Percentiles rank a stretch among this genome's conserved stretches.
phyloP scores from a whole-genome alignment of 2,329 filamentous ascomycete species.

The Coniosporium tulheliwenetii region DNA sequence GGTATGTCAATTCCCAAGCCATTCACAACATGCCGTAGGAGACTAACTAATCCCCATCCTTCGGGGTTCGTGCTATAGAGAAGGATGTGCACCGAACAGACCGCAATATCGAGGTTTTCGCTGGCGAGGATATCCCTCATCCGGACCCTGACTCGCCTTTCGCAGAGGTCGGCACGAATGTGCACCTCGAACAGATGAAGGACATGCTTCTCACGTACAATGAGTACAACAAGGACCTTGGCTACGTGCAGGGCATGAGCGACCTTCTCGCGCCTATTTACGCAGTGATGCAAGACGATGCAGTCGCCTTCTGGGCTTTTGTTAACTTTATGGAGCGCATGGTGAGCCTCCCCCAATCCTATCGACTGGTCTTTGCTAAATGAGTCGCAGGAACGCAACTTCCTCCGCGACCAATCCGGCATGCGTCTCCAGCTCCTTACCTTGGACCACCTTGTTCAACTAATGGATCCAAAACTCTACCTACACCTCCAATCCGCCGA shows the following conservation, averaged over 20 bases:
- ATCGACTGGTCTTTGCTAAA: not conserved
- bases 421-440: conserved; percentile 88
- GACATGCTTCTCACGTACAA: conserved; percentile 98
- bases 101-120: conserved; percentile 85
- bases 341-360: conserved; percentile 24
- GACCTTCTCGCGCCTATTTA: conserved; percentile 93
- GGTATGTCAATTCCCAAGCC: conserved; percentile 41
- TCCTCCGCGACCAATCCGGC: conserved; percentile 84
- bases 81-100: conserved; percentile 98
- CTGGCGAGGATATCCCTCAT: conserved; percentile 90
- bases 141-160: conserved; percentile 94
- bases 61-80: conserved; percentile 49
- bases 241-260: conserved; percentile 98
- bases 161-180: conserved; percentile 82
- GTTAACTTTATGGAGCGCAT: conserved; percentile 94
- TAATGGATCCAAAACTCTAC: conserved; percentile 93
- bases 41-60: conserved; percentile 36
- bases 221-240: conserved; percentile 88
- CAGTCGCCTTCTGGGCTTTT: conserved; percentile 93
- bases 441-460: conserved; percentile 85
- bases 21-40: conserved; percentile 1
- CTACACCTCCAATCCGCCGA: conserved; percentile 78
- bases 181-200: conserved; percentile 97
- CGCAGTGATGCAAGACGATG: conserved; percentile 93
- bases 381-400: conserved; percentile 61